Evolutionary conservation across 371 early-diverging fungal species (phyloP).

Genomic region (Apophysomyces ossiformis): DNA sequence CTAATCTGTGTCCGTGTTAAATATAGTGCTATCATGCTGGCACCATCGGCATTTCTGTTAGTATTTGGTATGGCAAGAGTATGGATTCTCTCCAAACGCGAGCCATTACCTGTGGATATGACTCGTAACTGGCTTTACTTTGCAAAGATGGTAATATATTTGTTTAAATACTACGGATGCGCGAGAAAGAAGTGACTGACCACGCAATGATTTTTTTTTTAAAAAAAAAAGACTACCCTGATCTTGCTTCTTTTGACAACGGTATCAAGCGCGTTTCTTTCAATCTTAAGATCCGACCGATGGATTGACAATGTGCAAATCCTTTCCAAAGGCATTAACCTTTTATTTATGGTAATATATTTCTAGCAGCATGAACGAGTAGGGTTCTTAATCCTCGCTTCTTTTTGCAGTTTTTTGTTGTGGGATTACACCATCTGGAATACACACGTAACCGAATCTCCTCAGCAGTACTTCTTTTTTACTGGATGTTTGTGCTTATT

Average conservation of each 20-base stretch:
- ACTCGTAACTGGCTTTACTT: conserved; percentile 55
- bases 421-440: conserved; percentile 68
- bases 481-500: conserved; percentile 72
- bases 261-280: conserved; percentile 16
- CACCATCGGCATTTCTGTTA: conserved; percentile 55
- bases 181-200: no score
- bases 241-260: conserved; percentile 32
- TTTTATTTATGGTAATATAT: conserved; percentile 41
- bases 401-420: conserved; percentile 52
- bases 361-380: conserved; percentile 15
- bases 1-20: not conserved
- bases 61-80: conserved; percentile 57
- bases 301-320: conserved; percentile 49
- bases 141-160: conserved; percentile 52
- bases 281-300: conserved; percentile 21
- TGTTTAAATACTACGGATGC: no score
- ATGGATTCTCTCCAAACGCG: conserved; percentile 42
- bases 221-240: conserved; percentile 29
- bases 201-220: not conserved
- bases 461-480: conserved; percentile 76
- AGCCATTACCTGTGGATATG: conserved; percentile 40
- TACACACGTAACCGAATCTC: conserved; percentile 67
- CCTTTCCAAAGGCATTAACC: conserved; percentile 28
- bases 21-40: conserved; percentile 38
- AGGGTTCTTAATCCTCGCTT: conserved; percentile 15